Percentiles rank a stretch among this genome's conserved stretches.
phyloP scores from a whole-genome alignment of 148 eudicot species.

The Persicaria maculosa region DNA sequence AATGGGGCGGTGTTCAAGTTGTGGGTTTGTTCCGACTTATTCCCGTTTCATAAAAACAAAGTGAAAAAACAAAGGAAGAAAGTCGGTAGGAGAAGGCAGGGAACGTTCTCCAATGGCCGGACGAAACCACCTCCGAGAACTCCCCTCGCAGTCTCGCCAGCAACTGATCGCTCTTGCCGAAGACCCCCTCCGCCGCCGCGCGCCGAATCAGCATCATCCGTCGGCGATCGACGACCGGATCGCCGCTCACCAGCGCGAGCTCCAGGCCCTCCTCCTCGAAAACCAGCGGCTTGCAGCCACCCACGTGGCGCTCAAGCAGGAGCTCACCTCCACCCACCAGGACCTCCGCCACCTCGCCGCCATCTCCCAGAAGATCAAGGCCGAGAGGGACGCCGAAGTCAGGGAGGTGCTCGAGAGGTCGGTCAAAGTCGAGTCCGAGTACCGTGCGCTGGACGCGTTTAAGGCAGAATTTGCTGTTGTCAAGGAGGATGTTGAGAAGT shows the following conservation, averaged over 20 bases:
- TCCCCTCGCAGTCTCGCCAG: conserved; percentile 3
- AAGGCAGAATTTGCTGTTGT: conserved; percentile 35
- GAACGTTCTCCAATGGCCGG: conserved; percentile 32
- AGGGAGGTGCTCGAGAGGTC: conserved; percentile 47
- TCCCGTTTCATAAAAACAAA: no score
- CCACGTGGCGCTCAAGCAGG: conserved; percentile 57
- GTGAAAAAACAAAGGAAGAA: background rate
- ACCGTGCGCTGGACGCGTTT: conserved; percentile 25
- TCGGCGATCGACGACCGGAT: conserved; percentile 31
- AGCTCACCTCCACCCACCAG: conserved; percentile 45
- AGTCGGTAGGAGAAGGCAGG: background rate
- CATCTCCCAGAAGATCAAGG: conserved; percentile 35
- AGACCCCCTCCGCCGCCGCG: conserved; percentile 22
- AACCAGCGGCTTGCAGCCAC: conserved; percentile 45
- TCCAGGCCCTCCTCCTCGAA: conserved; percentile 48
- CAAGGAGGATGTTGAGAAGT: conserved; percentile 27
- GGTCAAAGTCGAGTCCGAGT: conserved; percentile 41
- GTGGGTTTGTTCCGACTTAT: no score
- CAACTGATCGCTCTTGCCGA: conserved; percentile 12
- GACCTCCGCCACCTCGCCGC: conserved; percentile 41
- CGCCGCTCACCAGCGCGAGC: conserved; percentile 35
- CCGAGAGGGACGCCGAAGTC: conserved; percentile 41
- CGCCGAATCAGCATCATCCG: conserved; percentile 13
- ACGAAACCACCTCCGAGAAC: conserved; percentile 30
- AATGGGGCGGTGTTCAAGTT: no score